phyloP scores from a whole-genome alignment of 2,329 filamentous ascomycete species.

The Lachnellula cervina region DNA sequence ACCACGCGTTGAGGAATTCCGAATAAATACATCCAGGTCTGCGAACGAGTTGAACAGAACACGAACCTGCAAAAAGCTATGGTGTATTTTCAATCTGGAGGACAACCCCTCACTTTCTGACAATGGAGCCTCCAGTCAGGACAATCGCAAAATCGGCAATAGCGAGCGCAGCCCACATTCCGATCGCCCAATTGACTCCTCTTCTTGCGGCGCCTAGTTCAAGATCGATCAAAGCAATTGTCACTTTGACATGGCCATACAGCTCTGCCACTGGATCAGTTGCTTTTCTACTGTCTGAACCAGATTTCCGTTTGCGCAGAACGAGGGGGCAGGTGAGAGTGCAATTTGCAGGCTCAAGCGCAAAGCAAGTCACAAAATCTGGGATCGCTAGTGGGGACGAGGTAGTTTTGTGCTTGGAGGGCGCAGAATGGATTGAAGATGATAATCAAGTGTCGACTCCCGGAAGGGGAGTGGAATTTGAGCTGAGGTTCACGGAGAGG shows the following conservation, averaged over 20 bases:
- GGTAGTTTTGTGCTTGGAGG: constrained; percentile 63
- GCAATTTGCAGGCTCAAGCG: constrained; percentile 66
- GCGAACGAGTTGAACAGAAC: background rate
- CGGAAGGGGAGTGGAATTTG: constrained; percentile 52
- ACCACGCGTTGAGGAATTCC: no score
- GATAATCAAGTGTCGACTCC: constrained; percentile 40
- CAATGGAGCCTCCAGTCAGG: constrained; percentile 13
- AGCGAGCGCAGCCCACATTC: constrained; percentile 35
- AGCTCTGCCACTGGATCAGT: constrained; percentile 70
- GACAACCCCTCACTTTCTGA: constrained; percentile 2
- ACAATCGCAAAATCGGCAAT: constrained; percentile 1
- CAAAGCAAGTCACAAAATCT: constrained; percentile 61
- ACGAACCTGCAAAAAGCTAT: background rate
- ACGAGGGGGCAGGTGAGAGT: constrained; percentile 76
- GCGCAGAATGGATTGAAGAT: constrained; percentile 53
- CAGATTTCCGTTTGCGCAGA: constrained; percentile 74
- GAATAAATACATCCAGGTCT: background rate
- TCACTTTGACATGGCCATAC: constrained; percentile 89
- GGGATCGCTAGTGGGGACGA: constrained; percentile 75
- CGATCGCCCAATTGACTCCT: constrained; percentile 53
- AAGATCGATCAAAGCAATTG: constrained; percentile 59
- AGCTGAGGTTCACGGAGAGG: constrained; percentile 49
- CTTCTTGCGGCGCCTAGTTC: constrained; percentile 38
- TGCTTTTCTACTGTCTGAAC: constrained; percentile 77
- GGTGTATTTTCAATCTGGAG: background rate